A percentile compares a stretch with the other conserved stretches of the same genome.
These are phyloP conservation scores for Trypanosoma rangeli DNA, from an alignment of 208 protist genomes.

Conservation along the genomic window DNA sequence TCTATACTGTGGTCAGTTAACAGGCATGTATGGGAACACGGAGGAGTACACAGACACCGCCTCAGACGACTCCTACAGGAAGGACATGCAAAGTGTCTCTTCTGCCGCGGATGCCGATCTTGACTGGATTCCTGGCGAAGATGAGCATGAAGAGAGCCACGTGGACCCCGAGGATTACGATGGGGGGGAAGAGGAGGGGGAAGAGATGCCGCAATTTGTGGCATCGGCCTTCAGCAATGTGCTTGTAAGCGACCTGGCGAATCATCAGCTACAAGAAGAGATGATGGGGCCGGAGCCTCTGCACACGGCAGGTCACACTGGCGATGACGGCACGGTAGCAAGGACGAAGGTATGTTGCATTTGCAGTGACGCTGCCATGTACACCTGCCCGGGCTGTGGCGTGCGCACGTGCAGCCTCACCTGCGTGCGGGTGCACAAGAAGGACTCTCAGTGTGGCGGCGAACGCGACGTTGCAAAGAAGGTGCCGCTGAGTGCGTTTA, in stretches of 20 bases:
- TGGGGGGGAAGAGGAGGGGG: neutral
- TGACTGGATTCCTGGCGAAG: constrained; percentile 17
- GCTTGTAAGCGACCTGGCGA: constrained; percentile 35
- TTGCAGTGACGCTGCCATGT: constrained; percentile 53
- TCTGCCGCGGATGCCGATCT: constrained; percentile 19
- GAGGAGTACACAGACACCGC: neutral
- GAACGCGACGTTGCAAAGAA: constrained; percentile 53
- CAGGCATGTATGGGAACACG: neutral
- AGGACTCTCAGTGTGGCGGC: constrained; percentile 60
- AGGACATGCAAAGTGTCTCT: constrained; percentile 3
- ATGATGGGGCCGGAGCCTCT: neutral
- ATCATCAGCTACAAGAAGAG: constrained; percentile 7
- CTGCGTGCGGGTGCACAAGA: constrained; percentile 80
- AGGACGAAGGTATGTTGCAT: constrained; percentile 53
- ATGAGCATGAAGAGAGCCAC: constrained; percentile 1
- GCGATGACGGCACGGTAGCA: neutral
- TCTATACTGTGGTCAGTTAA: neutral
- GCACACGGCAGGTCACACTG: neutral
- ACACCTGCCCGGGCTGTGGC: constrained; percentile 80
- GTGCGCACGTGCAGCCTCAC: constrained; percentile 73
- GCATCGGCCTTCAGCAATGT: constrained; percentile 32
- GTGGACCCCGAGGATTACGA: neutral
- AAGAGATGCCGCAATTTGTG: constrained; percentile 10
- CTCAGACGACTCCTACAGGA: neutral
- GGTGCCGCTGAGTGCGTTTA: constrained; percentile 67